A percentile compares a stretch with the other conserved stretches of the same genome.
phyloP scores from a whole-genome alignment of 148 eudicot species.

The Nyssa sinensis region DNA sequence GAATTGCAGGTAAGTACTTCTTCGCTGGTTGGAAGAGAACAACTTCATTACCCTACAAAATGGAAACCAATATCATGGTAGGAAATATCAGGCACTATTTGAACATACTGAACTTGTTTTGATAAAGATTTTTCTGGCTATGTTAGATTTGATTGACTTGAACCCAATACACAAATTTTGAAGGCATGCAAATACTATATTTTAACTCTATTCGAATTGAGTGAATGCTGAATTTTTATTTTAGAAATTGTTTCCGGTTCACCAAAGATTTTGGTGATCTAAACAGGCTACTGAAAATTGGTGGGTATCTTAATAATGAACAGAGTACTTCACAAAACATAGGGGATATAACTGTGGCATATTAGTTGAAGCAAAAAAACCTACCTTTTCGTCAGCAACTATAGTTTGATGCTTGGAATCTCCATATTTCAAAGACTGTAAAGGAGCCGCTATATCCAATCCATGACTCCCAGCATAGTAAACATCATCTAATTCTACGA shows the following conservation, averaged over 20 bases:
- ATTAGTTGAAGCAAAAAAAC: background rate
- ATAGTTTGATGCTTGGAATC: slow-evolving; percentile 34
- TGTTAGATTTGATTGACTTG: background rate
- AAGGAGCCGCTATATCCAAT: slow-evolving; percentile 62
- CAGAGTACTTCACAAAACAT: background rate
- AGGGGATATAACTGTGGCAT: background rate
- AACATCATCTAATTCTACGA: slow-evolving; percentile 46
- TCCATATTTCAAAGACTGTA: slow-evolving; percentile 26
- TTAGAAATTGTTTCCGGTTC: too few relatives aligned
- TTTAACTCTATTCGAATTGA: too few relatives aligned
- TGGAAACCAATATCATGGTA: background rate
- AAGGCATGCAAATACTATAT: background rate
- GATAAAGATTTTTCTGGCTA: background rate
- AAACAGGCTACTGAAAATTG: background rate
- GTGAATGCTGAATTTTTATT: too few relatives aligned
- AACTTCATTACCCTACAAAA: slow-evolving; percentile 48
- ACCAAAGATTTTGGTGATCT: too few relatives aligned
- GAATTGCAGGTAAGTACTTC: slow-evolving; percentile 48
- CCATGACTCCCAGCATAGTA: slow-evolving; percentile 73
- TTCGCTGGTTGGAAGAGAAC: slow-evolving; percentile 60
- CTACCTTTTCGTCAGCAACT: slow-evolving; percentile 36
- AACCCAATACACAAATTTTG: too few relatives aligned
- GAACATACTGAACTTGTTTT: background rate
- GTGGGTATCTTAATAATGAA: background rate
- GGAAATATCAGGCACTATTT: background rate